These are phyloP conservation scores for Telfairia occidentalis DNA, from an alignment of 331 rosid species.

Conservation along the genomic window DNA sequence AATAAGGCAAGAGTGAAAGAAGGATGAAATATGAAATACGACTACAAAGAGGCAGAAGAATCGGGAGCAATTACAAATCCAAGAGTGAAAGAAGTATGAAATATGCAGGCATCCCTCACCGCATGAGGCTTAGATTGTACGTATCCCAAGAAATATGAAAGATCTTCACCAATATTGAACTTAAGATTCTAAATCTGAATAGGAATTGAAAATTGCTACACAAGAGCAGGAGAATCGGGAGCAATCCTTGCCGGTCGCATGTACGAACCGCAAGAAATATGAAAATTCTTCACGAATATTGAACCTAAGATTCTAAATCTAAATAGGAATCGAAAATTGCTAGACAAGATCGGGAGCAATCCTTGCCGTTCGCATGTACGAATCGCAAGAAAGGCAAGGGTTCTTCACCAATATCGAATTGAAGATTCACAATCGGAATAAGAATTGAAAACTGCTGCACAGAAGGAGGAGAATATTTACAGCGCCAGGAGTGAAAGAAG, in stretches of 20 bases:
- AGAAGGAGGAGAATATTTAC: not conserved
- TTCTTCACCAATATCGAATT: not conserved
- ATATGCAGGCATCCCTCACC: not conserved
- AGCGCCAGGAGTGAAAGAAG: no score
- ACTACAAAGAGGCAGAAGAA: not conserved
- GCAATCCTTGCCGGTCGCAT: no score
- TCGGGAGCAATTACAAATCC: not conserved
- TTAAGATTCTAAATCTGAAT: not conserved
- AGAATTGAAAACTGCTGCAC: not conserved
- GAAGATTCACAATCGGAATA: not conserved
- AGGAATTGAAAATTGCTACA: not conserved
- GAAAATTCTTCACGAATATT: slow-evolving; percentile 5
- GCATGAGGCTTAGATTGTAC: not conserved
- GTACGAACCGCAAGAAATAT: not conserved
- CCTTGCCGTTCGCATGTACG: no score
- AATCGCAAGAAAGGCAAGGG: slow-evolving; percentile 5
- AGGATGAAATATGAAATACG: no score
- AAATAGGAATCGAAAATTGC: no score
- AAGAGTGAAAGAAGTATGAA: not conserved
- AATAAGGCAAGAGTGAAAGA: not conserved
- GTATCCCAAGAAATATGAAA: not conserved
- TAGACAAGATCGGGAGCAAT: not conserved
- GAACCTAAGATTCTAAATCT: not conserved
- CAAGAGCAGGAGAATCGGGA: not conserved
- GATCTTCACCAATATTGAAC: not conserved